phyloP scores from a whole-genome alignment of 441 rosid species.

The Pelargonium citronellum region DNA sequence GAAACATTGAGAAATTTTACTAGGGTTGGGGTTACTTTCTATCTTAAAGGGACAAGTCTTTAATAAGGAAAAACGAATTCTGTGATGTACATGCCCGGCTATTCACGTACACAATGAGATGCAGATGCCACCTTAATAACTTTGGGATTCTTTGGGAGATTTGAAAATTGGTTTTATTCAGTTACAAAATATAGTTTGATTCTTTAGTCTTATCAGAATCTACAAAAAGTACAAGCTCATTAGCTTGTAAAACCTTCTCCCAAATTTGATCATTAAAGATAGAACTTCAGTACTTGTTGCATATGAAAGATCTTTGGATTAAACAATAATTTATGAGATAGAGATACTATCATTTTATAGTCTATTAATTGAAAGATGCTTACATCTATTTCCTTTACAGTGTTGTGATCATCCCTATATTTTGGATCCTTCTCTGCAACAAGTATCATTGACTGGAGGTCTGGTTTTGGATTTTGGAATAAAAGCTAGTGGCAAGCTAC shows the following conservation, averaged over 20 bases:
- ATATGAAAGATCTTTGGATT: not conserved
- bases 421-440: conserved; percentile 40
- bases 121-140: not conserved
- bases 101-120: not conserved
- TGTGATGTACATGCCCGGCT: not conserved
- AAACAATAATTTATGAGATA: not conserved
- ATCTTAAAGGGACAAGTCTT: not conserved
- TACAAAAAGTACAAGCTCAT: not conserved
- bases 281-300: not conserved
- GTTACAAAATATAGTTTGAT: not conserved
- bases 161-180: not conserved
- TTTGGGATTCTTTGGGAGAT: not conserved
- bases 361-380: not conserved
- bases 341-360: not conserved
- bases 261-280: not conserved
- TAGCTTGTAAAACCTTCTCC: not conserved
- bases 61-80: not conserved
- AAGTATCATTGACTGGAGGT: conserved; percentile 33
- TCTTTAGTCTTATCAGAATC: not conserved
- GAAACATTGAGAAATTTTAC: not conserved
- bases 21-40: not conserved
- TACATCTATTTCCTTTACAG: conserved; percentile 37
- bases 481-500: conserved; percentile 86
- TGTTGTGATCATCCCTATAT: conserved; percentile 88
- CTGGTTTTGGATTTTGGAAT: conserved; percentile 59